A percentile compares a stretch with the other conserved stretches of the same genome.
phyloP scores from a whole-genome alignment of 768 basidiomycete genomes.

The Leccinum longicurvipes region DNA sequence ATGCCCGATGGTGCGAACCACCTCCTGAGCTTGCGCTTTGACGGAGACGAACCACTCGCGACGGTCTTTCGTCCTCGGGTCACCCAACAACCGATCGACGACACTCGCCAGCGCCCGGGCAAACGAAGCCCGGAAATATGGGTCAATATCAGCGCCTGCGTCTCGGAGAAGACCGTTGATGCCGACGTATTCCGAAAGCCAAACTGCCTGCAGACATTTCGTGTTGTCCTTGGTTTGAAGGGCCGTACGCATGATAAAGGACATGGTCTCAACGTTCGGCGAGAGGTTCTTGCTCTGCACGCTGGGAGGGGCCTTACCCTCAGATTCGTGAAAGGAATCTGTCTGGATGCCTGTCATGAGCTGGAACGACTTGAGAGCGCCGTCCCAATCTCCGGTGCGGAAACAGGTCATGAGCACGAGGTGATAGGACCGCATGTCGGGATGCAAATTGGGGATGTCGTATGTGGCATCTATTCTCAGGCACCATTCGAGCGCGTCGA shows the following conservation, averaged over 20 bases:
- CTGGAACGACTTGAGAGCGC: constrained; percentile 56
- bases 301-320: constrained; percentile 38
- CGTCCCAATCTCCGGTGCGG: constrained; percentile 60
- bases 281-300: constrained; percentile 42
- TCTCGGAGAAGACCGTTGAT: constrained; percentile 34
- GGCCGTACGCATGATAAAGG: constrained; percentile 57
- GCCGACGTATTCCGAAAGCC: constrained; percentile 52
- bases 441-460: constrained; percentile 41
- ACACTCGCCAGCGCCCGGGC: constrained; percentile 43
- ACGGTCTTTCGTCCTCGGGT: constrained; percentile 15
- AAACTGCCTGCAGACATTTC: constrained; percentile 56
- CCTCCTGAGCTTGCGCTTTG: constrained; percentile 17
- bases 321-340: constrained; percentile 42
- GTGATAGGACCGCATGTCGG: constrained; percentile 46
- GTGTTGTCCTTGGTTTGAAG: constrained; percentile 46
- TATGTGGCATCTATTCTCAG: constrained; percentile 49
- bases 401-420: constrained; percentile 64
- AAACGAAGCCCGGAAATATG: constrained; percentile 48
- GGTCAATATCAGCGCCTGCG: constrained; percentile 15
- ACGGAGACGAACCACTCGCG: constrained; percentile 19
- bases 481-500: constrained; percentile 69
- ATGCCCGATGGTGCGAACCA: constrained; percentile 12
- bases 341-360: constrained; percentile 68
- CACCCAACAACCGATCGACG: constrained; percentile 33
- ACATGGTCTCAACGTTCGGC: constrained; percentile 53